Percentiles rank a stretch among this genome's conserved stretches.
Conservation (phyloP, 495 filamentous ascomycete genomes). For the Stereocaulon alpinum region DNA sequence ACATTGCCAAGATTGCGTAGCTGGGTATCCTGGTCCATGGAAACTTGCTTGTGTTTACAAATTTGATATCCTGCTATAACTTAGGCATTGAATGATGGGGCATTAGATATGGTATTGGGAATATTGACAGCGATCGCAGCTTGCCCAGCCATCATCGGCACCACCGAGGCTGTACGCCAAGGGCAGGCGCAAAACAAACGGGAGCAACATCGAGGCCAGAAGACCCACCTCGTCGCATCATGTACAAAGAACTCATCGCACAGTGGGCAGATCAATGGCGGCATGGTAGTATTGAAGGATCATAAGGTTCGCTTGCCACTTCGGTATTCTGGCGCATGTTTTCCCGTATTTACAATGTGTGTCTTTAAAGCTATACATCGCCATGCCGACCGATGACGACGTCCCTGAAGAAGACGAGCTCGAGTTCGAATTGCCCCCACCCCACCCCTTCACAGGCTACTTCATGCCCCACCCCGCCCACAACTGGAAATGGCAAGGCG, state of each 20-base stretch:
- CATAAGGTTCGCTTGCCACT: conserved; percentile 27
- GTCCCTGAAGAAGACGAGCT: conserved; percentile 27
- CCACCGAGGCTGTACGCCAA: conserved; percentile 40
- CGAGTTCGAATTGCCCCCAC: conserved; percentile 27
- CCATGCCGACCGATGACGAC: conserved; percentile 1
- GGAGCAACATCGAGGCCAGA: conserved; percentile 39
- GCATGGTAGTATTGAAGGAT: conserved; percentile 35
- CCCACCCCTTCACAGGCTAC: conserved; percentile 49
- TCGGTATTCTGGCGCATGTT: too few relatives aligned
- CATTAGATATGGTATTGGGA: conserved; percentile 21
- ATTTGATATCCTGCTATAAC: too few relatives aligned
- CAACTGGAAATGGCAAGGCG: conserved; percentile 32
- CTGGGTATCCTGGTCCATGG: too few relatives aligned
- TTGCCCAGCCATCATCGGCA: conserved; percentile 41
- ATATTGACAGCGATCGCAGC: conserved; percentile 38
- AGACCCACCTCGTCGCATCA: conserved; percentile 38
- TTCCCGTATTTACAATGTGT: not conserved
- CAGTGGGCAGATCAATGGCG: conserved; percentile 33
- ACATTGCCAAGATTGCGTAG: not conserved
- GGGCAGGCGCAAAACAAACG: conserved; percentile 36
- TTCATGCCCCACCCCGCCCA: conserved; percentile 51
- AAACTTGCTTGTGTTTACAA: too few relatives aligned
- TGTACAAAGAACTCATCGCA: conserved; percentile 30
- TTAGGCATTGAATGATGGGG: too few relatives aligned
- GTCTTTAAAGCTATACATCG: conserved; percentile 3